These are phyloP conservation scores for Komagataella ulmi DNA, from an alignment of 805 yeast species.

Conservation along the genomic window DNA sequence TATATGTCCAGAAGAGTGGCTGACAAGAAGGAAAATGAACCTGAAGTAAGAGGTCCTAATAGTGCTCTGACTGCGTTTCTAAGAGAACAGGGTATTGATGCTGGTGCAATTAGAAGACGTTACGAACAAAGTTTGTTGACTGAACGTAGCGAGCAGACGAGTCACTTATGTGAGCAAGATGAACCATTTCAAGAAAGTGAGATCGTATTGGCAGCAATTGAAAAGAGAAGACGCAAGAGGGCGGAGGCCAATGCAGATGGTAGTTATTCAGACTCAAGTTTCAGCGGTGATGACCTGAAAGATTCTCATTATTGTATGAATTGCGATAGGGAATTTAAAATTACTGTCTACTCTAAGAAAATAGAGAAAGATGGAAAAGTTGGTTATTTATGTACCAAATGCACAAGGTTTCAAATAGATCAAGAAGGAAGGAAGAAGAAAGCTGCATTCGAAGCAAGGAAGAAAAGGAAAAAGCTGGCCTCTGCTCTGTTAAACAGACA, in stretches of 20 bases:
- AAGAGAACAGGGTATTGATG: conserved; percentile 78
- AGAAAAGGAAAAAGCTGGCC: conserved; percentile 67
- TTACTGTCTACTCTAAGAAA: conserved; percentile 54
- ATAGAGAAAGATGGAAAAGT: conserved; percentile 29
- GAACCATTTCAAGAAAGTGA: conserved; percentile 10
- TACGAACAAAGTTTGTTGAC: conserved; percentile 12
- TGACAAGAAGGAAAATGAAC: conserved; percentile 1
- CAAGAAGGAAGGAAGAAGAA: conserved; percentile 30
- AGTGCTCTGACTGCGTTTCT: conserved; percentile 85
- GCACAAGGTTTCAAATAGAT: conserved; percentile 31
- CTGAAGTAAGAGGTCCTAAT: conserved; percentile 43
- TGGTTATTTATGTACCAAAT: conserved; percentile 58
- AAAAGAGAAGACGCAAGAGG: conserved; percentile 13
- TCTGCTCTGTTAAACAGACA: conserved; percentile 70
- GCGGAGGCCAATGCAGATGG: conserved; percentile 19
- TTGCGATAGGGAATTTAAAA: conserved; percentile 44
- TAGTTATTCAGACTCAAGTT: conserved; percentile 9
- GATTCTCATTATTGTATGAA: conserved; percentile 32
- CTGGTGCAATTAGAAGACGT: conserved; percentile 54
- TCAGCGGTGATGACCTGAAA: conserved; percentile 14
- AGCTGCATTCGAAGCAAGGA: conserved; percentile 52
- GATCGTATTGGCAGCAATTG: conserved; percentile 2
- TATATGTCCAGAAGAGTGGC: conserved; percentile 4
- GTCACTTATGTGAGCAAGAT: conserved; percentile 9
- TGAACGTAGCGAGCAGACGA: conserved; percentile 18